phyloP scores from a whole-genome alignment of 2,329 filamentous ascomycete genomes.

The Pseudogymnoascus sp. region DNA sequence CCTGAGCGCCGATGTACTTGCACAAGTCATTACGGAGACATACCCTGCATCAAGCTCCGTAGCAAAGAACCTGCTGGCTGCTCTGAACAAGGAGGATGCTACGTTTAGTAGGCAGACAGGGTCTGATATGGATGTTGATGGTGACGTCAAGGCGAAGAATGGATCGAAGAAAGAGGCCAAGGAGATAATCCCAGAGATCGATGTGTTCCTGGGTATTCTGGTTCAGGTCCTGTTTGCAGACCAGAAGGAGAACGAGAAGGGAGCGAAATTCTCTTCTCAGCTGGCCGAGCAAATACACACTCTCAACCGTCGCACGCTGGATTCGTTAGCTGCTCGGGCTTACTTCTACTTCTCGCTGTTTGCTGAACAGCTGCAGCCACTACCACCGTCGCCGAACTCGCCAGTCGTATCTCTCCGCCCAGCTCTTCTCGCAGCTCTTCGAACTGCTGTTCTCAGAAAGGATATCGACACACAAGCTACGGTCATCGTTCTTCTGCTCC shows the following conservation, averaged over 20 bases:
- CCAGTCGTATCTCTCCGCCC: constrained; percentile 82
- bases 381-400: constrained; percentile 82
- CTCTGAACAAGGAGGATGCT: constrained; percentile 60
- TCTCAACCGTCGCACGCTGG: constrained; percentile 87
- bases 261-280: constrained; percentile 75
- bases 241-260: constrained; percentile 69
- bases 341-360: constrained; percentile 98
- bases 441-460: constrained; percentile 93
- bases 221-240: constrained; percentile 85
- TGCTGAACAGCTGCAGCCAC: constrained; percentile 80
- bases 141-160: constrained; percentile 52
- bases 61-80: constrained; percentile 62
- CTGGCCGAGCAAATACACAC: constrained; percentile 79
- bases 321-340: constrained; percentile 87
- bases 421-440: constrained; percentile 75
- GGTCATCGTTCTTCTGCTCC: constrained; percentile 87
- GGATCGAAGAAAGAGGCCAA: constrained; percentile 57
- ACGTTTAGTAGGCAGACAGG: constrained; percentile 51
- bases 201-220: constrained; percentile 81
- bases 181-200: constrained; percentile 77
- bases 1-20: constrained; percentile 72
- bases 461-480: constrained; percentile 96
- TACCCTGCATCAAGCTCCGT: constrained; percentile 58
- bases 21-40: constrained; percentile 72
- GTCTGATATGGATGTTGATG: constrained; percentile 68